A percentile compares a stretch with the other conserved stretches of the same genome.
Conservation (phyloP, 2,329 filamentous ascomycete species). For the Pseudogymnoascus verrucosus region DNA sequence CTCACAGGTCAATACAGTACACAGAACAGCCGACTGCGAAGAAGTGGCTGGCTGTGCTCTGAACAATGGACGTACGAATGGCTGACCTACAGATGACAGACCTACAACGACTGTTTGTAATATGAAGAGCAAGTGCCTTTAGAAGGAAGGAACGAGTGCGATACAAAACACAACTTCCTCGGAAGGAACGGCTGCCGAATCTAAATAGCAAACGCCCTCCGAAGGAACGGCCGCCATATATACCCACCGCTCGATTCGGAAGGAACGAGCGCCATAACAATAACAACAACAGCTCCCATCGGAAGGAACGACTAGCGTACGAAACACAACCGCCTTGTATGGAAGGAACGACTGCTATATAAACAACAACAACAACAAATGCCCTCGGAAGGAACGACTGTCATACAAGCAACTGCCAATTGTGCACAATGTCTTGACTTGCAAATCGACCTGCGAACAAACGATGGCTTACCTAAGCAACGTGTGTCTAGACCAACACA, state of each 20-base stretch:
- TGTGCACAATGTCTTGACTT: background rate
- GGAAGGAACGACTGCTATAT: background rate
- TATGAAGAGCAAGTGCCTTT: no score
- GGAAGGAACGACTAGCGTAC: background rate
- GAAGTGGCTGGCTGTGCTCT: background rate
- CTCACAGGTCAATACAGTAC: no score
- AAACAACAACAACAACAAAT: background rate
- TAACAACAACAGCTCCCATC: background rate
- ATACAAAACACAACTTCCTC: background rate
- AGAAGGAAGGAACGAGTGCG: no score
- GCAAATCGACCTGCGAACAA: background rate
- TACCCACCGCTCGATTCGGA: no score
- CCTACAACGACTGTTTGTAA: no score
- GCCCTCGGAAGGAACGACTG: background rate
- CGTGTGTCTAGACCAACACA: background rate
- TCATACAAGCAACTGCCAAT: background rate
- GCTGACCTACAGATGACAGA: no score
- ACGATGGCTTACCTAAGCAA: background rate
- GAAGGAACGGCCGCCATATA: background rate
- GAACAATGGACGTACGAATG: no score
- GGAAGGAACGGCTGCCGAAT: background rate
- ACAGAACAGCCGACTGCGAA: background rate
- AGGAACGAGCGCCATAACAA: no score
- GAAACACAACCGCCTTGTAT: background rate
- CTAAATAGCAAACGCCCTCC: background rate